phyloP scores from a whole-genome alignment of 176 grass and related monocot genomes.

The Poa pratensis region DNA sequence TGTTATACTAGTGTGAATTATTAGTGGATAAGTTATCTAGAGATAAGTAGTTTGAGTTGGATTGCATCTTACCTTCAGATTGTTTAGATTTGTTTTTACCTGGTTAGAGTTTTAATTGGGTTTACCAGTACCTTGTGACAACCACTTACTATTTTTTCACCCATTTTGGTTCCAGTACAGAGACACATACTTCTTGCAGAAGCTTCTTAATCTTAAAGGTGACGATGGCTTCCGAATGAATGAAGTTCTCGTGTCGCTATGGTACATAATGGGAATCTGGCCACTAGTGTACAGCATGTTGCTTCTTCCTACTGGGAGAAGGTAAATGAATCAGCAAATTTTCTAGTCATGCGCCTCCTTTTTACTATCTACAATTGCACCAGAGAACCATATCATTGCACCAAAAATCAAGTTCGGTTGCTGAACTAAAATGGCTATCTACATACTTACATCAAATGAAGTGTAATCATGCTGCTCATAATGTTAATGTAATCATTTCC shows the following conservation, averaged over 20 bases:
- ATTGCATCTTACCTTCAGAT: neutral
- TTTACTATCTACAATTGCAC: neutral
- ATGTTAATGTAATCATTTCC: conserved; percentile 20
- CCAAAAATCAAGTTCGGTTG: neutral
- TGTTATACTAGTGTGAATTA: neutral
- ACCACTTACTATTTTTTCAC: neutral
- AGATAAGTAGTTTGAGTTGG: neutral
- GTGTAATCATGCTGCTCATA: neutral
- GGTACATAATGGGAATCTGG: conserved; percentile 95
- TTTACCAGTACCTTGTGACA: neutral
- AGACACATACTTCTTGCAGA: conserved; percentile 83
- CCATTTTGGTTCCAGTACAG: conserved; percentile 67
- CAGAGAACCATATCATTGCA: neutral
- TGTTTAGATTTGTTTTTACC: neutral
- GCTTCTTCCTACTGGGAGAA: conserved; percentile 74
- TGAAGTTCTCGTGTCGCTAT: conserved; percentile 75
- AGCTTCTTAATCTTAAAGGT: conserved; percentile 71
- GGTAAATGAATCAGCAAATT: conserved; percentile 47
- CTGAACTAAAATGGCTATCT: neutral
- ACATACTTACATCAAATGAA: neutral
- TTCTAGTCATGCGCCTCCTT: neutral
- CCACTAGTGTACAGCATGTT: conserved; percentile 88
- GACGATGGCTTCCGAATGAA: conserved; percentile 96
- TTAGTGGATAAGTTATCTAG: neutral
- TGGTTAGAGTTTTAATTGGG: neutral